A percentile compares a stretch with the other conserved stretches of the same genome.
Conservation (phyloP, 805 yeast species). For the Blastobotrys mokoenaii region DNA sequence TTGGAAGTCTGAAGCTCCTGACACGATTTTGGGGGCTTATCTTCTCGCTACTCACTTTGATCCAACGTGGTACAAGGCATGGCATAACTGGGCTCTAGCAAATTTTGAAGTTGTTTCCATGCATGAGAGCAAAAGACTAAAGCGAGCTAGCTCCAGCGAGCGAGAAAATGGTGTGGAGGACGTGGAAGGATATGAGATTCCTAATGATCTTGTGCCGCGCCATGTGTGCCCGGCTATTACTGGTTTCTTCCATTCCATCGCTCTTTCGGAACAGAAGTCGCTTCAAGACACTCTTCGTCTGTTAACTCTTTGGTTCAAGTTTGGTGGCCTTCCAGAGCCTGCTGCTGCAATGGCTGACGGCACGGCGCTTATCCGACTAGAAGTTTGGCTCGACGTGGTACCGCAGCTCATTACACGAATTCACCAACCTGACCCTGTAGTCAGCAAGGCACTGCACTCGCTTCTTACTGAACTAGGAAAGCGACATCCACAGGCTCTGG, state of each 20-base stretch:
- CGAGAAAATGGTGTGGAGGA: background rate
- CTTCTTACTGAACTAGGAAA: constrained; percentile 81
- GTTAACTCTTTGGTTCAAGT: constrained; percentile 89
- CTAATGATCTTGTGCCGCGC: constrained; percentile 49
- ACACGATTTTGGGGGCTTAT: constrained; percentile 84
- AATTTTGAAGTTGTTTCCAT: constrained; percentile 85
- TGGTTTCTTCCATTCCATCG: constrained; percentile 92
- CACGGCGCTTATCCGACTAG: constrained; percentile 77
- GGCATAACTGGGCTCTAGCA: constrained; percentile 99
- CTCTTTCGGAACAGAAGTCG: constrained; percentile 77
- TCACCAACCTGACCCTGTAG: constrained; percentile 86
- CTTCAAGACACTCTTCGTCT: constrained; percentile 87
- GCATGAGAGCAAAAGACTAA: constrained; percentile 9
- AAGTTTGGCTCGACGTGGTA: constrained; percentile 90
- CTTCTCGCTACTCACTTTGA: constrained; percentile 93
- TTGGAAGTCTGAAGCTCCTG: constrained; percentile 65
- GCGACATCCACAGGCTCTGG: constrained; percentile 95
- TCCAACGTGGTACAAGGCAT: constrained; percentile 90
- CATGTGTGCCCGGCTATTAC: constrained; percentile 94
- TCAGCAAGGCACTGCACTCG: constrained; percentile 70
- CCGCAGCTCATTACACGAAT: constrained; percentile 95
- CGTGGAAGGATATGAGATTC: background rate
- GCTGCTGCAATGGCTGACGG: constrained; percentile 88
- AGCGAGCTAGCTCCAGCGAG: background rate
- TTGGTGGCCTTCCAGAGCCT: constrained; percentile 90